A percentile compares a stretch with the other conserved stretches of the same genome.
Evolutionary conservation across 1,139 yeast species (phyloP).

Genomic region (Kurtzmaniella quercitrusa): DNA sequence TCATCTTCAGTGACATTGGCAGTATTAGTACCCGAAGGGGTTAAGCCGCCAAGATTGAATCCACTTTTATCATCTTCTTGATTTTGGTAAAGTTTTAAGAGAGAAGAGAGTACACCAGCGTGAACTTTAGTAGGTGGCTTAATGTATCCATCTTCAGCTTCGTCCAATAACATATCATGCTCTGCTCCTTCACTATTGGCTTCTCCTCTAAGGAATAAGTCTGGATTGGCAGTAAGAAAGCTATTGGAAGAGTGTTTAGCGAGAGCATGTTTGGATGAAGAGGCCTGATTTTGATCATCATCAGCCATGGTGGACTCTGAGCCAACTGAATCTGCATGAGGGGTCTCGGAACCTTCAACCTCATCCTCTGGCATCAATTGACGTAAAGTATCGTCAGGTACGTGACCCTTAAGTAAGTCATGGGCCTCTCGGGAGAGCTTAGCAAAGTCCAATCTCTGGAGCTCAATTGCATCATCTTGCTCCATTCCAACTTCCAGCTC

Average conservation of each 20-base stretch:
- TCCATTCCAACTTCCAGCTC: slow-evolving; percentile 19
- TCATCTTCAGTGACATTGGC: slow-evolving; percentile 13
- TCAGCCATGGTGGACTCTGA: not conserved
- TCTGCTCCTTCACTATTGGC: slow-evolving; percentile 22
- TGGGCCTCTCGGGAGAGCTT: slow-evolving; percentile 39
- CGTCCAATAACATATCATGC: slow-evolving; percentile 31
- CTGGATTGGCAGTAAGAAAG: slow-evolving; percentile 47
- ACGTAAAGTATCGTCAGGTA: slow-evolving; percentile 19
- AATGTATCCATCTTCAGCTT: slow-evolving; percentile 45
- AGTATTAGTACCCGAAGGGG: slow-evolving; percentile 5
- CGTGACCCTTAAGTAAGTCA: slow-evolving; percentile 33
- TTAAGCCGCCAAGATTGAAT: slow-evolving; percentile 10
- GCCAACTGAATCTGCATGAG: not conserved
- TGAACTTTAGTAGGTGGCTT: slow-evolving; percentile 43
- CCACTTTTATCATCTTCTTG: slow-evolving; percentile 12
- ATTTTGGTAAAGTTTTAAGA: slow-evolving; percentile 20
- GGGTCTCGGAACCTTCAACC: slow-evolving; percentile 1
- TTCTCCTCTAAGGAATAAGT: slow-evolving; percentile 31
- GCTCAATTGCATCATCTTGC: slow-evolving; percentile 25
- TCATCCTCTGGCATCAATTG: not conserved
- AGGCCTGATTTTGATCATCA: slow-evolving; percentile 2
- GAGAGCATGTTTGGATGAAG: not conserved
- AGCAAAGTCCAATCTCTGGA: slow-evolving; percentile 31
- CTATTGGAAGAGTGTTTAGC: slow-evolving; percentile 4
- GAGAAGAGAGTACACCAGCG: slow-evolving; percentile 19